phyloP scores from a whole-genome alignment of 129 eudicot genomes.

The Arctium lappa region DNA sequence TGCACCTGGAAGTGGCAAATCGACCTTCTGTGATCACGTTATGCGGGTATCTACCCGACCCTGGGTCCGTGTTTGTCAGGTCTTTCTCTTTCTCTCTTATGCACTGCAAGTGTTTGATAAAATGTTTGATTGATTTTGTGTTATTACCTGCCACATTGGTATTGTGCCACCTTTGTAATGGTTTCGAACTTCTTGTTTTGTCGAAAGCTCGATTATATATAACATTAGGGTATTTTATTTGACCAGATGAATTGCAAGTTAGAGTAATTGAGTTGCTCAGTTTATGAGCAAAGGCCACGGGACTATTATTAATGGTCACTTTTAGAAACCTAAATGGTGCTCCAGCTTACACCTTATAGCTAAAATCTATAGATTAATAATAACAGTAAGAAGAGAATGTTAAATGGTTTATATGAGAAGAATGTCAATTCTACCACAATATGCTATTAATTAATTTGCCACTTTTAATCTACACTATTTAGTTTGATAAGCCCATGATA shows the following conservation, averaged over 20 bases:
- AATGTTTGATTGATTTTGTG: slow-evolving; percentile 29
- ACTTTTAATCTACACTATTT: neutral
- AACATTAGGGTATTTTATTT: neutral
- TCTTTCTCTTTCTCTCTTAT: slow-evolving; percentile 12
- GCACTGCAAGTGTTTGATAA: slow-evolving; percentile 34
- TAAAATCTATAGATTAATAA: neutral
- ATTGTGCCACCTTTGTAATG: neutral
- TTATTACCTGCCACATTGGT: neutral
- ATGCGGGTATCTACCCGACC: slow-evolving; percentile 58
- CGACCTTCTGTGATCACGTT: slow-evolving; percentile 84
- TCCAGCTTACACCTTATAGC: neutral
- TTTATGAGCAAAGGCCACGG: neutral
- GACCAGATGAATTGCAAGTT: neutral
- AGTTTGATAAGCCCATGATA: neutral
- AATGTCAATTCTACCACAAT: neutral
- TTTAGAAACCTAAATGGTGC: neutral
- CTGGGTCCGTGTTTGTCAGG: slow-evolving; percentile 96
- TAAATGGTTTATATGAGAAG: neutral
- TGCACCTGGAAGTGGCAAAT: slow-evolving; percentile 97
- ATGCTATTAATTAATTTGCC: neutral
- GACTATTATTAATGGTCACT: neutral
- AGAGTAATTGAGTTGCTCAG: neutral
- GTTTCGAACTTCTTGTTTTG: neutral
- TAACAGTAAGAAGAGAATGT: neutral
- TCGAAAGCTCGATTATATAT: neutral